Percentiles rank a stretch among this genome's conserved stretches.
Evolutionary conservation across 2,329 filamentous ascomycete genomes (phyloP).

Genomic region (Diaporthe destruens): DNA sequence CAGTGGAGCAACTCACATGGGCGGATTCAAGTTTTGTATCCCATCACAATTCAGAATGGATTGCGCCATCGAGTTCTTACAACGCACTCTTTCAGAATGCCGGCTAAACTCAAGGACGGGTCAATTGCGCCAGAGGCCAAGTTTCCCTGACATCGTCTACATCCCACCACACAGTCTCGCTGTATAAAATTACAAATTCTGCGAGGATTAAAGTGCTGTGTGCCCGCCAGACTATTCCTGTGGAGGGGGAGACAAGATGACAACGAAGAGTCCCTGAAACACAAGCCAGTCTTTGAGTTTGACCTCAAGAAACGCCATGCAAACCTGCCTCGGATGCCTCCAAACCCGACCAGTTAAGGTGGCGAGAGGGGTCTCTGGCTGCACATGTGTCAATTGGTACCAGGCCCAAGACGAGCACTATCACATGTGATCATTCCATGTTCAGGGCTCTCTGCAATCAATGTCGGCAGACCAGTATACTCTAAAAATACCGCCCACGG

Average conservation of each 20-base stretch:
- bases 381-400: no score
- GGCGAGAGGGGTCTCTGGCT: no score
- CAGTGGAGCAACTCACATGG: not conserved
- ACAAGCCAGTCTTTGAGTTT: constrained; percentile 3
- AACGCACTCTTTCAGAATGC: not conserved
- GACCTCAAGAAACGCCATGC: not conserved
- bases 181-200: not conserved
- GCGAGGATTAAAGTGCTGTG: not conserved
- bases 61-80: not conserved
- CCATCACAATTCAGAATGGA: not conserved
- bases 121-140: no score
- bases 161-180: no score
- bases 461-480: not conserved
- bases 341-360: not conserved
- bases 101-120: not conserved
- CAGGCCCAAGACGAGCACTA: not conserved
- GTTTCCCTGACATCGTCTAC: not conserved
- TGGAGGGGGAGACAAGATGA: not conserved
- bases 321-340: not conserved
- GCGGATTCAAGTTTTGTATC: not conserved
- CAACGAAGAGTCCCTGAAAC: not conserved
- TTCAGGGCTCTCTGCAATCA: not conserved
- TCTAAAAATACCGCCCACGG: not conserved
- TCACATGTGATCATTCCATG: not conserved
- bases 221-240: no score